Base-by-base conservation (phyloP, 441 rosid species). In the Pelargonium australe region DNA sequence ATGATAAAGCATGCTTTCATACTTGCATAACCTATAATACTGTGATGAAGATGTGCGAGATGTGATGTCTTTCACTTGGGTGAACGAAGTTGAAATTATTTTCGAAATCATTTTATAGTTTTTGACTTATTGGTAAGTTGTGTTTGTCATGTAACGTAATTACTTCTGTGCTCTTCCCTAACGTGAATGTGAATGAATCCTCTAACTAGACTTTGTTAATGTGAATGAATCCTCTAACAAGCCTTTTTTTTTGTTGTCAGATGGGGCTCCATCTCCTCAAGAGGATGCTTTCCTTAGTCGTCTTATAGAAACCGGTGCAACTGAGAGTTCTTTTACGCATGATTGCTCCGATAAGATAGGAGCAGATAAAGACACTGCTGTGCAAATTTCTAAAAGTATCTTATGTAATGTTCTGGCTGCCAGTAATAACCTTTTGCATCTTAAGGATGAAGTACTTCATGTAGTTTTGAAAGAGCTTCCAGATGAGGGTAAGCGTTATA, bases 301-400 rank as follows among this genome's bases (percentile, higher is more conserved):
- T 34, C 88, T 92, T 16, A 77, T 76, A 10, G 89, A 89, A 80
- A 86, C 89, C 31, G 95, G 96, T 79, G 98, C 95, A 31, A 89
- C 91, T 31, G 96, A 89, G 80, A 85, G 83, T 82, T 90, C 95
- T 60, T 90, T 86, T 9, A 47, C 83, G n/a, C 73, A 72, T 76
- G 77, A 68, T 71, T 82, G 84, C 75, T 77, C 77, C 37, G 72
- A 75, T 75, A 71, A 49, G 69, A 77, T 82, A 70, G 85, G 82
- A 77, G 86, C 77, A 72, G 77, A 75, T 57, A 71, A 75, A 66
- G 85, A 75, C 58, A 76, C 72, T 66, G 71, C 76, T 12, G 65
- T 78, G 74, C 82, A 78, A 66, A 89, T 82, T 81, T 58, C 80
- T 73, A 79, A 71, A 65, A 81, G 78, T 70, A 75, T 86, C 66